Conservation (phyloP, 169 alveolate genomes). For the Cardiosporidium cionae region DNA sequence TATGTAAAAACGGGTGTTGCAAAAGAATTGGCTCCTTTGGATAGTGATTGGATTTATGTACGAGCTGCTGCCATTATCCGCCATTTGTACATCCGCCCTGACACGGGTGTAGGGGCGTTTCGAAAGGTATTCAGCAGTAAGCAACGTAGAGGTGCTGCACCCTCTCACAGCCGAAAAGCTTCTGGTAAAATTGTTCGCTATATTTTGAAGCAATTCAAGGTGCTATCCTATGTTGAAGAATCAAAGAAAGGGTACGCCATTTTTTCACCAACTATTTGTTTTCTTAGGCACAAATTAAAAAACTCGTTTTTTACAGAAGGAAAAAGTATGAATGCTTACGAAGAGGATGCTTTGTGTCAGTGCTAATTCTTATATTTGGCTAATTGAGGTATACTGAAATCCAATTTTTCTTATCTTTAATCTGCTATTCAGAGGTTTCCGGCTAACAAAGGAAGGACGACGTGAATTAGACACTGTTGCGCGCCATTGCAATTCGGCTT, state of each 20-base stretch:
- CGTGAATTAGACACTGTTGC: constrained; percentile 54
- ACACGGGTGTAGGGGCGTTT: constrained; percentile 83
- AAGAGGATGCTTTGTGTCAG: not conserved
- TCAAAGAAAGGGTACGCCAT: constrained; percentile 43
- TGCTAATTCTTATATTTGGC: not conserved
- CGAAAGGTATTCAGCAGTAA: constrained; percentile 85
- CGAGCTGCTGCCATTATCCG: constrained; percentile 94
- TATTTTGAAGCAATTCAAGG: constrained; percentile 84
- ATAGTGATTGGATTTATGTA: constrained; percentile 91
- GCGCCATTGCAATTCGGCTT: constrained; percentile 39
- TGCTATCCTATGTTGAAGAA: constrained; percentile 83
- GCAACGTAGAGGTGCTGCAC: constrained; percentile 80
- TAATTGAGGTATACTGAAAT: not conserved
- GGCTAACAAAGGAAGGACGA: constrained; percentile 50
- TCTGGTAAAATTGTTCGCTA: constrained; percentile 91
- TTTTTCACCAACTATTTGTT: not conserved
- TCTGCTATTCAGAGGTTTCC: constrained; percentile 25
- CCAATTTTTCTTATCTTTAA: not conserved
- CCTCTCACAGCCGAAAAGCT: constrained; percentile 78
- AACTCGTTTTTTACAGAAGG: not conserved
- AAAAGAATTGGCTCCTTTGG: constrained; percentile 87
- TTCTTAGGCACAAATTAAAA: not conserved
- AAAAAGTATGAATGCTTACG: not conserved
- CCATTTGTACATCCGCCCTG: constrained; percentile 84
- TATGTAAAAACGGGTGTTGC: constrained; percentile 88